phyloP scores from a whole-genome alignment of 2,329 filamentous ascomycete genomes.

The Trichophyton benhamiae region DNA sequence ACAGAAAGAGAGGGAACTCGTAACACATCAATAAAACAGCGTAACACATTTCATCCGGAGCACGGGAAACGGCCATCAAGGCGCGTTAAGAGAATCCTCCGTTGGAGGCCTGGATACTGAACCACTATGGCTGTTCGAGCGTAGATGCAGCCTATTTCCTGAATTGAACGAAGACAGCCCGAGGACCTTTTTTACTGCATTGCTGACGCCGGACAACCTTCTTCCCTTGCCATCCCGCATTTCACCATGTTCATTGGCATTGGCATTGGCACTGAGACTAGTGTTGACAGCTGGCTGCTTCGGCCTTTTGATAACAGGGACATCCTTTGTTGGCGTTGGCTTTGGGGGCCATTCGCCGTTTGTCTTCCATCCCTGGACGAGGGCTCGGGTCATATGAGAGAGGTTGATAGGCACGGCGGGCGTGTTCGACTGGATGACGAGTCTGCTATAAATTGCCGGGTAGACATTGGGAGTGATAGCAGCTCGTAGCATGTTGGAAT shows the following conservation, averaged over 20 bases:
- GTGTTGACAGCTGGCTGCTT: not conserved
- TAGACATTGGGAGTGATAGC: conserved; percentile 65
- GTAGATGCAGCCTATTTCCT: conserved; percentile 28
- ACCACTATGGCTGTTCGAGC: conserved; percentile 20
- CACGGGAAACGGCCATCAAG: not conserved
- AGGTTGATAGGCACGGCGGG: conserved; percentile 84
- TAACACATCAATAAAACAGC: too few relatives aligned
- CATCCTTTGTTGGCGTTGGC: conserved; percentile 29
- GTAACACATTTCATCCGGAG: not conserved
- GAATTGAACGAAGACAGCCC: conserved; percentile 24
- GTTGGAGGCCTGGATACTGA: not conserved
- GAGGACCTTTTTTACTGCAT: conserved; percentile 31
- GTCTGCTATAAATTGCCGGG: conserved; percentile 75
- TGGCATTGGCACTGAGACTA: too few relatives aligned
- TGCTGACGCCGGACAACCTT: conserved; percentile 26
- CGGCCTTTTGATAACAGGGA: conserved; percentile 10
- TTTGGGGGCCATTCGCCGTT: conserved; percentile 86
- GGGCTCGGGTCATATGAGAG: conserved; percentile 62
- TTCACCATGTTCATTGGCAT: not conserved
- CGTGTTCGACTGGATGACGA: conserved; percentile 65
- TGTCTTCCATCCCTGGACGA: conserved; percentile 83
- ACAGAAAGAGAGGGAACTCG: too few relatives aligned
- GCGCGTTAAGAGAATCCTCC: not conserved
- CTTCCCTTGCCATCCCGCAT: not conserved
- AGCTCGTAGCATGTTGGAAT: conserved; percentile 61